phyloP scores from a whole-genome alignment of 192 early-diverging fungal species.

The Backusella australiensis region DNA sequence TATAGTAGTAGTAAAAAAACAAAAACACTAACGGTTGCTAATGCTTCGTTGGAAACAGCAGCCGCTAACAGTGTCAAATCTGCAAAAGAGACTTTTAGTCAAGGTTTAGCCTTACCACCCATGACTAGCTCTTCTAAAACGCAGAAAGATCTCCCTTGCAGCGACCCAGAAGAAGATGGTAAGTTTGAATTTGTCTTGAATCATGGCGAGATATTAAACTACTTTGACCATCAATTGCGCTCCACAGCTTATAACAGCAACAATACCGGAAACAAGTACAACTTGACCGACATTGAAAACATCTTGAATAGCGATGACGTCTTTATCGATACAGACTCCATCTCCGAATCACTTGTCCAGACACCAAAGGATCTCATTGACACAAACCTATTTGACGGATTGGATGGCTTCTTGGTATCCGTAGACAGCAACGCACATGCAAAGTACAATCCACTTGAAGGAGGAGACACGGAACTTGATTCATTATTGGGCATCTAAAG shows the following conservation, averaged over 20 bases:
- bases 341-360: neutral
- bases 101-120: neutral
- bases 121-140: neutral
- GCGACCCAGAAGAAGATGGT: neutral
- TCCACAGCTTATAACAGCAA: neutral
- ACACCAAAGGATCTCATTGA: neutral
- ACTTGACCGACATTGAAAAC: neutral
- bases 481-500: neutral
- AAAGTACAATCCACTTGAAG: neutral
- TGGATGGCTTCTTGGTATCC: neutral
- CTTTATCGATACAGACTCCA: neutral
- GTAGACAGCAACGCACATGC: neutral
- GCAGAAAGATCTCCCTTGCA: neutral
- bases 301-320: neutral
- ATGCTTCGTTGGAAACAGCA: slow-evolving; percentile 6
- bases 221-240: neutral
- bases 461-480: neutral
- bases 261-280: neutral
- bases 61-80: slow-evolving; percentile 3
- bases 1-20: neutral
- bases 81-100: slow-evolving; percentile 2
- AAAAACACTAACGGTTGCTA: slow-evolving; percentile 6
- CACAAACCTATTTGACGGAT: neutral
- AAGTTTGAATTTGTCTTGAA: neutral
- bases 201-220: neutral